A percentile compares a stretch with the other conserved stretches of the same genome.
Conservation (phyloP, 768 basidiomycete genomes). For the Serendipita indica region DNA sequence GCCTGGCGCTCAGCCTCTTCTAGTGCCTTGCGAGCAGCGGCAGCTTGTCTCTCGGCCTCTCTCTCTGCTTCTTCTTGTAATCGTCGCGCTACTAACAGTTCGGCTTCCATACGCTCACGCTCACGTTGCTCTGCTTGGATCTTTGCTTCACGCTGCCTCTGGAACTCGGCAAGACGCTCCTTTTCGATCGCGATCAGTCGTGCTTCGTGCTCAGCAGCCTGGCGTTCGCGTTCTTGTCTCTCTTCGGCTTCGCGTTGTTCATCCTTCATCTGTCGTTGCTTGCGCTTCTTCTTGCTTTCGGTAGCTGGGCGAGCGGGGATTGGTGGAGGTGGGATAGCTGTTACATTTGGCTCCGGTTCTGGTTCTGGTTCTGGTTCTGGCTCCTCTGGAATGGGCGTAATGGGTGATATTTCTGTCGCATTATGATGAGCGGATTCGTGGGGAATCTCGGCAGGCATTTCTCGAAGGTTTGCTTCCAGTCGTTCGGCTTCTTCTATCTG, state of each 20-base stretch:
- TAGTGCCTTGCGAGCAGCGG: slow-evolving; percentile 58
- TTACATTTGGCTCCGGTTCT: too few species aligned
- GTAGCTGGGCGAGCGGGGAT: too few species aligned
- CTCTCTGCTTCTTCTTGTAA: background rate
- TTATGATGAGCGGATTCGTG: too few species aligned
- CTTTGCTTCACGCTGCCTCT: slow-evolving; percentile 25
- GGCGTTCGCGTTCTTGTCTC: background rate
- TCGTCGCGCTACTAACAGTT: too few species aligned
- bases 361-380: too few species aligned
- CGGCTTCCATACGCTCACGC: background rate
- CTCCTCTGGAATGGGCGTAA: too few species aligned
- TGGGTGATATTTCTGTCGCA: too few species aligned
- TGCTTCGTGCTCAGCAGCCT: slow-evolving; percentile 38
- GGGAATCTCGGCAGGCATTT: too few species aligned
- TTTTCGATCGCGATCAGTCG: slow-evolving; percentile 21
- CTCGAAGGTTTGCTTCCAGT: too few species aligned
- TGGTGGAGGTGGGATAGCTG: too few species aligned
- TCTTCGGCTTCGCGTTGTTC: background rate
- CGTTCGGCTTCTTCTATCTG: too few species aligned
- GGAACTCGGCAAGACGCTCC: background rate
- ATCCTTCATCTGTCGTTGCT: background rate
- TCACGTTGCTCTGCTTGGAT: background rate
- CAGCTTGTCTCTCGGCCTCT: background rate
- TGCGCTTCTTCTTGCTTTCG: background rate
- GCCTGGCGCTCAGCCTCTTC: slow-evolving; percentile 35